phyloP scores from a whole-genome alignment of 306 rosid species.

The Neltuma alba region DNA sequence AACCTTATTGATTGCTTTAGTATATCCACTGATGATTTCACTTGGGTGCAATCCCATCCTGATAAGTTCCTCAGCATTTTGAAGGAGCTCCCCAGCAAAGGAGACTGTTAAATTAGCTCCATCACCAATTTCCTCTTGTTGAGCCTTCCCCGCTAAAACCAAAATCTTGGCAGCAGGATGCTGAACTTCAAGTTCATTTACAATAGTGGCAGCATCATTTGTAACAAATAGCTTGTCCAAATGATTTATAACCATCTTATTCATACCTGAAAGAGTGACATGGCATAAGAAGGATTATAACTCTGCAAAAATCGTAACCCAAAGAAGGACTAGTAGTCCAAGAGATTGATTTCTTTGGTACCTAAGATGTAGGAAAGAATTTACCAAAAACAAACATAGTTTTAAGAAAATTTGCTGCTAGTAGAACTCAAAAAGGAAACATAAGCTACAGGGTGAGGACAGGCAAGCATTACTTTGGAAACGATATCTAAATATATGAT shows the following conservation, averaged over 20 bases:
- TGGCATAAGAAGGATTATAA: not conserved
- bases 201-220: conserved; percentile 86
- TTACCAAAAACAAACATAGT: not conserved
- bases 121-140: conserved; percentile 93
- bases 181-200: conserved; percentile 92
- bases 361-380: not conserved
- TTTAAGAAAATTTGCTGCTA: not conserved
- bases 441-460: not conserved
- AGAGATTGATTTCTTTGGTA: not conserved
- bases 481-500: not conserved
- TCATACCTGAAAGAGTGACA: conserved; percentile 37
- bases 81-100: conserved; percentile 91
- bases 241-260: conserved; percentile 98
- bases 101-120: conserved; percentile 93
- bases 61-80: conserved; percentile 86
- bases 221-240: conserved; percentile 94
- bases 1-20: conserved; percentile 85
- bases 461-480: not conserved
- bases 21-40: conserved; percentile 90
- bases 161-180: conserved; percentile 96
- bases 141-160: conserved; percentile 93
- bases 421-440: not conserved
- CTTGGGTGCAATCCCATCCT: conserved; percentile 97
- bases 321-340: not conserved
- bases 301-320: not conserved